Base-by-base conservation (phyloP, 345 rosid species). In the Camelina sativa region DNA sequence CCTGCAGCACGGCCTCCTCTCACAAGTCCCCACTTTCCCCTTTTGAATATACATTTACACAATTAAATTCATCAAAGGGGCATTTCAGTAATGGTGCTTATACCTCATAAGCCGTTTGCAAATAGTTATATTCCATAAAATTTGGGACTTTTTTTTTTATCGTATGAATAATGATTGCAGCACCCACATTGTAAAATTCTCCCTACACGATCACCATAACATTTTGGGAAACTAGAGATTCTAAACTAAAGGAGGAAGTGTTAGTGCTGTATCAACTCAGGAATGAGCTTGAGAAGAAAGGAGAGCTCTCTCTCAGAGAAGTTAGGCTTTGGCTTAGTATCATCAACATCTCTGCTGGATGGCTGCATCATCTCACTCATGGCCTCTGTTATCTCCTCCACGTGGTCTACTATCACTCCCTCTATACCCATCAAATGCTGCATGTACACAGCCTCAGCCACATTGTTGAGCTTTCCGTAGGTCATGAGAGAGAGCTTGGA, bases 371-470 rank as follows among this genome's bases (percentile, higher is more conserved):
- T 67, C 54, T 84, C 88, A 2, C 80, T 38, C 17, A 92, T 90
- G 0, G 89, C 86, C 72, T 86, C 85, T 2, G 97, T 81, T 17
- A 92, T 89, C 79, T 95, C 99, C 32, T 82, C 78, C 48, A 92
- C 97, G 48, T 89, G 62, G 80, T 95, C 98, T 3, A 92, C 93
- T 8, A 95, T 90, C 69, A 95, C 97, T 61, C 99, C 97, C 17
- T 92, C 90, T 23, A 90, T 77, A 4, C 97, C 97, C 98, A 95
- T 95, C 82, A 92, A 58, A 76, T 95, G 80, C 72, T 95, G 99
- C 91, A 92, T 83, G 84, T 86, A 90, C 38, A 90, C 99, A 0
- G 97, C 96, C 82, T 95, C 99, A 0, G 89, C 60, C 3, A 95
- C 97, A 54, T 92, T 95, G 71, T 79, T 92, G 67, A 95, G 83